Base-by-base conservation (phyloP, 2,329 filamentous ascomycete genomes). In the Pseudocercospora pini-densiflorae region DNA sequence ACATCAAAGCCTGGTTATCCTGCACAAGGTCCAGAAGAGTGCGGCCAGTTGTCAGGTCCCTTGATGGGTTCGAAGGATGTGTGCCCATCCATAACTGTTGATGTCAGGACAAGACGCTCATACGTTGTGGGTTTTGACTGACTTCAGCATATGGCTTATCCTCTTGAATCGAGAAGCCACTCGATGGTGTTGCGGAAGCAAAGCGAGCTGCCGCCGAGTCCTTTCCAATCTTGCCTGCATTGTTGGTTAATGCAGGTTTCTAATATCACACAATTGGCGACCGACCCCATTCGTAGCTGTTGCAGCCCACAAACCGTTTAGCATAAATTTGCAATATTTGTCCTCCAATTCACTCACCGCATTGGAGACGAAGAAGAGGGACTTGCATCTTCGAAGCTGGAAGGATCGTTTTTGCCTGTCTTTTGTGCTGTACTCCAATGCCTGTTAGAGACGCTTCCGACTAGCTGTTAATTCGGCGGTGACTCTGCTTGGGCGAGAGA, bases 51-150 rank as follows among this genome's bases (percentile, higher is more conserved):
- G 86, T 83, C 71, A 97, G 79, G 77, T 98, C 93, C 79, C 91
- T 96, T 65, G 95, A 98, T 19, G 95, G 95, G 75, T 97, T 93
- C 54, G 93, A 97, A 53, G 94, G 94, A 76, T 99, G 95, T 0
- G 94, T 97, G 76, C 95, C 95, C 95, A 99, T 99, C 95, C 95
- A 99, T 75, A 99, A 84, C 93, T 97, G 73, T 33, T 12, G 31
- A 36, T 47, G 64, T 79, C 60, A 80, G 73, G 55, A 45, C 27
- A n/a, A 5, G 24, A 29, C 27, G n/a, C 12, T 65, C 27, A 23
- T 3, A 62, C 23, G 27, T 6, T 19, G 62, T 60, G 40, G 24
- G 12, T 31, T n/a, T 16, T 8, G 57, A 77, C 81, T 45, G 77
- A 93, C 94, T 87, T 98, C 95, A 58, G 95, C 93, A 76, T 99